These are phyloP conservation scores for Oryza nivara DNA, from an alignment of 176 grass and related monocot genomes.

Conservation along the genomic window DNA sequence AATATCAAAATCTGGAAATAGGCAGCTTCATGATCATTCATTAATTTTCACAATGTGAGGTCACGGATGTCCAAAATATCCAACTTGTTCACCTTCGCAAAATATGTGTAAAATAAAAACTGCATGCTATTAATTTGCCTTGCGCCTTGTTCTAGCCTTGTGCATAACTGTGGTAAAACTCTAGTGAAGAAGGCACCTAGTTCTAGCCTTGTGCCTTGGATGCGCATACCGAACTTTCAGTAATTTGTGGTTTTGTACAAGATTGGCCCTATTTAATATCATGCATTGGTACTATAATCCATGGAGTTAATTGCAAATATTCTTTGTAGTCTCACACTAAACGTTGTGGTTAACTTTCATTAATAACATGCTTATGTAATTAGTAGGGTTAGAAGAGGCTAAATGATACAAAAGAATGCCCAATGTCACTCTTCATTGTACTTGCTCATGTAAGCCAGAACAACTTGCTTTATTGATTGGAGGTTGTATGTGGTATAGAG, in stretches of 20 bases:
- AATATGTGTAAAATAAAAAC: neutral
- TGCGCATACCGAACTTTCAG: neutral
- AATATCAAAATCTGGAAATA: constrained; percentile 15
- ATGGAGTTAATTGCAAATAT: neutral
- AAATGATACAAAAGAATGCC: neutral
- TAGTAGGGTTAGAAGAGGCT: neutral
- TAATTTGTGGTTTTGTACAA: neutral
- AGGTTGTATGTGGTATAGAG: neutral
- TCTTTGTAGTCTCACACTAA: neutral
- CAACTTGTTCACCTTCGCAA: neutral
- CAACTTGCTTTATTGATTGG: neutral
- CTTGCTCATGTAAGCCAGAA: neutral
- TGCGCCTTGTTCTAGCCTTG: no score
- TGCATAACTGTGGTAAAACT: no score
- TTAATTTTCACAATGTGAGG: neutral
- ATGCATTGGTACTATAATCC: neutral
- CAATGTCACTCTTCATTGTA: neutral
- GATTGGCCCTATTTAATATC: neutral
- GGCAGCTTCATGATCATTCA: neutral
- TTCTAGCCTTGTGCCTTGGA: neutral
- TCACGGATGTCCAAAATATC: neutral
- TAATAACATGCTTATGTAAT: neutral
- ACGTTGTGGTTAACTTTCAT: neutral
- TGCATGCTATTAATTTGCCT: neutral
- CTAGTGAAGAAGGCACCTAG: no score